These are phyloP conservation scores for Lentinula guzmanii DNA, from an alignment of 768 basidiomycete genomes.

Conservation along the genomic window DNA sequence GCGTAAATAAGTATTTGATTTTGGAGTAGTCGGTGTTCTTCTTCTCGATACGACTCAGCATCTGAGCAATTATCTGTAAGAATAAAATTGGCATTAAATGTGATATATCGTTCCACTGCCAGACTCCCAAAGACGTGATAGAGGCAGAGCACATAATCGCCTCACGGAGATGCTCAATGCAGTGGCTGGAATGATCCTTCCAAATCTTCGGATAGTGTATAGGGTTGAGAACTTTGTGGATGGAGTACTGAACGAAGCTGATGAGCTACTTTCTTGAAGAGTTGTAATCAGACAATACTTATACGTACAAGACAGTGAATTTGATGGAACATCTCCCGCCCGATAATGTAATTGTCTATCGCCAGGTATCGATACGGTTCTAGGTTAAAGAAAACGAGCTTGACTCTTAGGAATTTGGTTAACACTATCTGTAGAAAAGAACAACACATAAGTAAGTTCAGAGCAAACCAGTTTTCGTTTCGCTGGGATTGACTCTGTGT, in stretches of 20 bases:
- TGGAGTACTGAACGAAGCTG: conserved; percentile 9
- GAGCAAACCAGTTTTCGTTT: too few species aligned
- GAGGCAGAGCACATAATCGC: conserved; percentile 8
- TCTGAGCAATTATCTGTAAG: too few species aligned
- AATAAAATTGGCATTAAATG: too few species aligned
- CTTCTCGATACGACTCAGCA: too few species aligned
- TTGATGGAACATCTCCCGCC: conserved; percentile 21
- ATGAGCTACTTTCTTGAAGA: neutral
- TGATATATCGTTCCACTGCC: conserved; percentile 14
- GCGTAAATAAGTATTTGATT: too few species aligned
- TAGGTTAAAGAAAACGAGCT: conserved; percentile 14
- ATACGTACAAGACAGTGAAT: conserved; percentile 18
- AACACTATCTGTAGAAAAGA: neutral
- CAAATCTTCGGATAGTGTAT: conserved; percentile 10
- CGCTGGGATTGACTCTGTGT: too few species aligned
- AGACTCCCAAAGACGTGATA: conserved; percentile 13
- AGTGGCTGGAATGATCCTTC: neutral
- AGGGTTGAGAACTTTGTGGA: conserved; percentile 12
- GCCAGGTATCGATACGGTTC: conserved; percentile 15
- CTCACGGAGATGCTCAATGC: neutral
- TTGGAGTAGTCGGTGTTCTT: too few species aligned
- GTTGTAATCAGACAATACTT: too few species aligned
- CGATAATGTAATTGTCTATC: conserved; percentile 17
- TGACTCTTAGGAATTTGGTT: conserved; percentile 13
- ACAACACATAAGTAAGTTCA: too few species aligned